Evolutionary conservation across 306 rosid genomes (phyloP).

Genomic region (Cicer chorassanicum): DNA sequence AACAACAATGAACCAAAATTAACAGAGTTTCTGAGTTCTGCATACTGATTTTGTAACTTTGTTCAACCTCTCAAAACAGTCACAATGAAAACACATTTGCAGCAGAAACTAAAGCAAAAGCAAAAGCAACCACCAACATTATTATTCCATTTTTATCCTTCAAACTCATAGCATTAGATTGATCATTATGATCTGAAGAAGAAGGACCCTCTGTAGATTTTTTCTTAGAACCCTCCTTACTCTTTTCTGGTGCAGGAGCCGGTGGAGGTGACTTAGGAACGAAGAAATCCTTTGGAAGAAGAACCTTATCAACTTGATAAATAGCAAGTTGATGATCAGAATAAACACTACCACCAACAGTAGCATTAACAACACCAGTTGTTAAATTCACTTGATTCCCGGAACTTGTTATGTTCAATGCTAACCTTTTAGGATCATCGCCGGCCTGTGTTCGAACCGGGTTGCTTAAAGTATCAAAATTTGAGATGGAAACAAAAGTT

Average conservation of each 20-base stretch:
- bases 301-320: conserved; percentile 69
- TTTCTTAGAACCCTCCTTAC: conserved; percentile 48
- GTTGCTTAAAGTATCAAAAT: conserved; percentile 72
- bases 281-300: conserved; percentile 65
- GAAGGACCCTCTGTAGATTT: conserved; percentile 47
- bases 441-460: conserved; percentile 77
- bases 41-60: background rate
- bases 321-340: conserved; percentile 71
- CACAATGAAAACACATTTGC: conserved; percentile 37
- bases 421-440: conserved; percentile 56
- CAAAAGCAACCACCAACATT: conserved; percentile 14
- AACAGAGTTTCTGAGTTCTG: background rate
- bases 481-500: conserved; percentile 57
- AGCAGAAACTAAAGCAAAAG: background rate
- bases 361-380: conserved; percentile 66
- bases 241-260: conserved; percentile 47
- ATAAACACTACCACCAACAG: conserved; percentile 67
- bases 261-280: conserved; percentile 65
- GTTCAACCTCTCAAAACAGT: conserved; percentile 29
- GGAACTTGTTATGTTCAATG: conserved; percentile 63
- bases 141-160: conserved; percentile 25
- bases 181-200: conserved; percentile 24
- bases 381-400: conserved; percentile 68
- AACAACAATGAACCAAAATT: background rate
- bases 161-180: conserved; percentile 45